phyloP scores from a whole-genome alignment of 2,329 filamentous ascomycete genomes.

The Gnomoniopsis smithogilvyi region DNA sequence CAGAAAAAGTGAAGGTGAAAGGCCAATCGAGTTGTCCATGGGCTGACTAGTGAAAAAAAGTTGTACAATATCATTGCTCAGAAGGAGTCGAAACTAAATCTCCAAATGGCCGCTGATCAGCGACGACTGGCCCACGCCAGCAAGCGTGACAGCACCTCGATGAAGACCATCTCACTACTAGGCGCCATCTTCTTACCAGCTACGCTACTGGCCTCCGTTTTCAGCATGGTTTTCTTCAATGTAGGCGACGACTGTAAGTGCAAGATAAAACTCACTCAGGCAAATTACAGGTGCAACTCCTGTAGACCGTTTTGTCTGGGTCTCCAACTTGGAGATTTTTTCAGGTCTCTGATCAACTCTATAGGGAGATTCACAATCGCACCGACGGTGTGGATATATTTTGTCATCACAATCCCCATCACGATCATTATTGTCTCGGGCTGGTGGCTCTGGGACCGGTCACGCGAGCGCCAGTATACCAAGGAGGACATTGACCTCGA shows the following conservation, averaged over 20 bases:
- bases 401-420: constrained; percentile 56
- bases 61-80: constrained; percentile 66
- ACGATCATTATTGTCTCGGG: constrained; percentile 51
- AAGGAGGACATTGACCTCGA: constrained; percentile 51
- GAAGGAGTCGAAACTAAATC: constrained; percentile 61
- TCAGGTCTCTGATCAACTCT: too few relatives aligned
- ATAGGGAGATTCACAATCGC: constrained; percentile 38
- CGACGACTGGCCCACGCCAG: constrained; percentile 56
- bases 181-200: constrained; percentile 62
- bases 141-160: constrained; percentile 60
- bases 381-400: constrained; percentile 59
- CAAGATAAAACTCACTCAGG: not conserved
- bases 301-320: constrained; percentile 3
- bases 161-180: constrained; percentile 63
- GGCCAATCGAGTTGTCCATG: constrained; percentile 9
- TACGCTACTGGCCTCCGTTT: constrained; percentile 60
- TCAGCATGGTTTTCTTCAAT: constrained; percentile 66
- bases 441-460: constrained; percentile 54
- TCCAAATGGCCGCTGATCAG: constrained; percentile 61
- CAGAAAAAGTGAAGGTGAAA: not conserved
- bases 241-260: constrained; percentile 46
- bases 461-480: constrained; percentile 45
- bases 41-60: constrained; percentile 29
- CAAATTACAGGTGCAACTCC: not conserved
- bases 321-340: too few relatives aligned